phyloP scores from a whole-genome alignment of 148 eudicot genomes.

The Pouteria glomerata region DNA sequence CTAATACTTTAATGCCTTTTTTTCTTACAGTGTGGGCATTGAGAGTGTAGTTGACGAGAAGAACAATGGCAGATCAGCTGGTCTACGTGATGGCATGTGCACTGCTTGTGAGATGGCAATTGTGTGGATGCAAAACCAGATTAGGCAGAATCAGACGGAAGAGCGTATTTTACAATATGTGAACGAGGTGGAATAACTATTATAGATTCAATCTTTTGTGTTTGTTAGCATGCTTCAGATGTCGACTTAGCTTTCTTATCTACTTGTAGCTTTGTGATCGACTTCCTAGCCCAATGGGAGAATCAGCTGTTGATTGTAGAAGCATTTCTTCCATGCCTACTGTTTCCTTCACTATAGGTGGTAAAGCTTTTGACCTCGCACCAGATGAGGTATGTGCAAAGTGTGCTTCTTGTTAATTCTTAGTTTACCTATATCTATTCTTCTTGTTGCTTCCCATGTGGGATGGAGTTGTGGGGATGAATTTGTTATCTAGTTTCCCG shows the following conservation, averaged over 20 bases:
- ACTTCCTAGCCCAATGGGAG: slow-evolving; percentile 72
- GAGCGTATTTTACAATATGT: slow-evolving; percentile 59
- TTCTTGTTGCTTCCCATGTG: neutral
- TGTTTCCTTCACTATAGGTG: slow-evolving; percentile 79
- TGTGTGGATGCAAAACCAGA: slow-evolving; percentile 85
- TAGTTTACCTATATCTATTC: neutral
- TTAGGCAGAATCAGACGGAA: slow-evolving; percentile 65
- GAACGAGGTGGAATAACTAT: slow-evolving; percentile 37
- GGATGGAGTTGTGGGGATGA: too few species aligned
- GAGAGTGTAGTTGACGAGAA: slow-evolving; percentile 66
- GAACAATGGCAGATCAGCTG: slow-evolving; percentile 33
- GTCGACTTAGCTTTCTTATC: slow-evolving; percentile 1
- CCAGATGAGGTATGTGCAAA: slow-evolving; percentile 59
- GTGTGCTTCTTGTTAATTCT: neutral
- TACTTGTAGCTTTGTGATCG: slow-evolving; percentile 66
- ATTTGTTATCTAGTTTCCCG: neutral
- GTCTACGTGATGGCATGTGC: slow-evolving; percentile 55
- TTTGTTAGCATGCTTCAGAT: neutral
- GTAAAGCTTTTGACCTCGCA: slow-evolving; percentile 54
- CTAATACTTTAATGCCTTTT: neutral
- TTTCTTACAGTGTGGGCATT: slow-evolving; percentile 56
- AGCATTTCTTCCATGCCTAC: slow-evolving; percentile 62
- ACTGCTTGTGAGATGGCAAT: slow-evolving; percentile 90
- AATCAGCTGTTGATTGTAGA: slow-evolving; percentile 66
- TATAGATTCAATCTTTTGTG: neutral